Conservation (phyloP, 495 filamentous ascomycete species). For the Hypomontagnella monticulosa region DNA sequence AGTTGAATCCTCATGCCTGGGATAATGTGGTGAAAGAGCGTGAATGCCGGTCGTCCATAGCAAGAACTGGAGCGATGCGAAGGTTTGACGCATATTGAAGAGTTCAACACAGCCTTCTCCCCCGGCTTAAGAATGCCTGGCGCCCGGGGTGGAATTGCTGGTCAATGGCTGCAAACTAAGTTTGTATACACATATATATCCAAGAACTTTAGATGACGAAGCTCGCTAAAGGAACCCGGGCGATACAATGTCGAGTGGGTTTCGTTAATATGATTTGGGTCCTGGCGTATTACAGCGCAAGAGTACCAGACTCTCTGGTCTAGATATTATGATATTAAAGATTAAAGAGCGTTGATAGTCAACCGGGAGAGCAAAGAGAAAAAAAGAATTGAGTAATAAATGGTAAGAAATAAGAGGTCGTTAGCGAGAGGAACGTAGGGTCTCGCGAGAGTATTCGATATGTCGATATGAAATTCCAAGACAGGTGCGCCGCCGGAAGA, state of each 20-base stretch:
- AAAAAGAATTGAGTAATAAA: slow-evolving; percentile 17
- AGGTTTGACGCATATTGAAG: slow-evolving; percentile 51
- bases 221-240: slow-evolving; percentile 16
- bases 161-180: slow-evolving; percentile 26
- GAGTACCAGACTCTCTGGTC: slow-evolving; percentile 52
- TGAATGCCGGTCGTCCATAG: slow-evolving; percentile 52
- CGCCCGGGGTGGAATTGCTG: slow-evolving; percentile 7
- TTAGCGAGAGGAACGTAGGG: slow-evolving; percentile 42
- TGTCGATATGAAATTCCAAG: slow-evolving; percentile 45
- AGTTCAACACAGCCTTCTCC: slow-evolving; percentile 22
- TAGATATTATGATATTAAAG: slow-evolving; percentile 49
- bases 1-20: slow-evolving; percentile 6
- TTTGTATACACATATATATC: slow-evolving; percentile 25
- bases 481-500: slow-evolving; percentile 40
- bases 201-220: slow-evolving; percentile 17
- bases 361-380: slow-evolving; percentile 18
- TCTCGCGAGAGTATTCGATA: slow-evolving; percentile 40
- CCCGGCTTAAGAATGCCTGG: slow-evolving; percentile 15
- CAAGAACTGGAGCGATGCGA: slow-evolving; percentile 51
- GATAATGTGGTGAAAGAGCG: slow-evolving; percentile 51
- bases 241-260: slow-evolving; percentile 27
- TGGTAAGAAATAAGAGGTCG: slow-evolving; percentile 26
- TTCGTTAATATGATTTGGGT: slow-evolving; percentile 20
- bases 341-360: slow-evolving; percentile 53
- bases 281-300: slow-evolving; percentile 29